Evolutionary conservation across 1,284 basidiomycete species (phyloP), one percentile per base, ranked within the genome.

Genomic region (Kwoniella shivajii): DNA sequence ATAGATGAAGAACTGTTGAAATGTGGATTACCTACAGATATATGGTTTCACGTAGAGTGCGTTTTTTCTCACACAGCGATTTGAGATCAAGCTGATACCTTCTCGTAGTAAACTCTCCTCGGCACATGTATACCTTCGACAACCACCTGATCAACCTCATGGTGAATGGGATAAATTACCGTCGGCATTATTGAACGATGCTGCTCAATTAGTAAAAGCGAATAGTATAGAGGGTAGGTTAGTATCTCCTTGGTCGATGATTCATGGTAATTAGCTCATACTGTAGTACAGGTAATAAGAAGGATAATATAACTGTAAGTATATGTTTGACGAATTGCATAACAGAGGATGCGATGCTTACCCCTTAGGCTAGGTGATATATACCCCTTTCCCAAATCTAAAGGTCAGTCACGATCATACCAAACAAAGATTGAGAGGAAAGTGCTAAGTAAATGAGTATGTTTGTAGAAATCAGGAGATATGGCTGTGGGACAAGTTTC

Each of bases 401-500:
- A 93, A 94, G 84, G 90, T 90, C 49, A 27, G 79, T 50, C 14
- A 14, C 3, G 14, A 4, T 27, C 18, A 18, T 36, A 10, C 13
- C 33, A 11, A 6, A 20, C n/a, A 36, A 7, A 20, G 27, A 13
- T 6, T 5, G 14, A 18, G 5, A 24, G 22, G 27, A 16, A 24
- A 18, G 47, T 13, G 6, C 49, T 29, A 20, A 46, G 16, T 30
- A 14, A 36, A 4, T 55, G 41, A 54, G 29, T 9, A 7, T 7
- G 7, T 10, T n/a, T 27, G 4, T 58, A 92, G 89, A 97, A 97
- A 90, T 88, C 89, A 7, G 93, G 93, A 0, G 92, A 95, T 72
- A 95, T 95, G 92, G 92, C 91, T 0, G 87, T 94, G 2, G 95
- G 96, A 0, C 88, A 94, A 68, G 96, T 99, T 0, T 88, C 91